Conservation (phyloP, 2,329 filamentous ascomycete genomes). For the Mariannaea elegans region DNA sequence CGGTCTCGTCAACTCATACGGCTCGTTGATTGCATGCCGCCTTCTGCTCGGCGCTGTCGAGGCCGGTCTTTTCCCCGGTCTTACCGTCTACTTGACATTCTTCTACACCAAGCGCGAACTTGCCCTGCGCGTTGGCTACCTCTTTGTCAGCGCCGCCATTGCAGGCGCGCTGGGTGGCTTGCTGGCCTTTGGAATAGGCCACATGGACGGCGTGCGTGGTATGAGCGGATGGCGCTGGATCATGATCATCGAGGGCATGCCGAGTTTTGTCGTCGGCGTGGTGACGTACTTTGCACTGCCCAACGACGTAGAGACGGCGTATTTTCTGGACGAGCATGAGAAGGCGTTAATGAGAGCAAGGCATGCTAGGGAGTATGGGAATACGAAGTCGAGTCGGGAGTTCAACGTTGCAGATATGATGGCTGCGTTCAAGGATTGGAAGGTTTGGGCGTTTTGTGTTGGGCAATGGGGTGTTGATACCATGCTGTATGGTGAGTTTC, state of each 20-base stretch:
- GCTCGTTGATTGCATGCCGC: slow-evolving; percentile 72
- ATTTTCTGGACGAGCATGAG: slow-evolving; percentile 66
- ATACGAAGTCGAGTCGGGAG: slow-evolving; percentile 55
- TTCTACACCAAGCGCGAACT: slow-evolving; percentile 81
- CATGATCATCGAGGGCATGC: slow-evolving; percentile 62
- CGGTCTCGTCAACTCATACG: slow-evolving; percentile 73
- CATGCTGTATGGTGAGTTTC: slow-evolving; percentile 70
- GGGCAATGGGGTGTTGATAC: slow-evolving; percentile 79
- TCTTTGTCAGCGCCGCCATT: slow-evolving; percentile 76
- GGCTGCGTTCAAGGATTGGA: slow-evolving; percentile 77
- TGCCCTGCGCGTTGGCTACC: slow-evolving; percentile 75
- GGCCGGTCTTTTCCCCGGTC: slow-evolving; percentile 74
- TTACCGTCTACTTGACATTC: slow-evolving; percentile 75
- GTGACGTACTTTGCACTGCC: slow-evolving; percentile 47
- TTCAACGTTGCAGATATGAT: slow-evolving; percentile 69
- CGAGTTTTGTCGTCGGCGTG: slow-evolving; percentile 50
- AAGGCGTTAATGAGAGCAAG: slow-evolving; percentile 69
- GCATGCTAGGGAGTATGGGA: slow-evolving; percentile 54
- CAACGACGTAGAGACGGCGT: slow-evolving; percentile 60
- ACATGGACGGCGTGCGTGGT: slow-evolving; percentile 73
- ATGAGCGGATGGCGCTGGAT: slow-evolving; percentile 78
- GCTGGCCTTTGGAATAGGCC: slow-evolving; percentile 76
- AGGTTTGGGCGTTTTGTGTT: slow-evolving; percentile 74
- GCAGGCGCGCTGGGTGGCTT: slow-evolving; percentile 78
- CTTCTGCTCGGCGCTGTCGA: slow-evolving; percentile 75